Evolutionary conservation across 805 yeast species (phyloP).

Genomic region (Teunomyces stri): DNA sequence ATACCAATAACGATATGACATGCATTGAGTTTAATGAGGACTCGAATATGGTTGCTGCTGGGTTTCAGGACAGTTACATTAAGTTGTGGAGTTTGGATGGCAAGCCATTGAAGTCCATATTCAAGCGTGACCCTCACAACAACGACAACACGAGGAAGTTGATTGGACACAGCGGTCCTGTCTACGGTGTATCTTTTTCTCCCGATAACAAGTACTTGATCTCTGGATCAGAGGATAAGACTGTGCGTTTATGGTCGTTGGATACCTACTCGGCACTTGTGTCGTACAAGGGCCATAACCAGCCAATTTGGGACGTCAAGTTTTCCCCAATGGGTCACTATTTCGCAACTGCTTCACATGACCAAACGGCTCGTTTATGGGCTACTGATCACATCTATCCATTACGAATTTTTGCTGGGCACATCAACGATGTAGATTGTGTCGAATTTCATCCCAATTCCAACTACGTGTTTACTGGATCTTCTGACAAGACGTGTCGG

Average conservation of each 20-base stretch:
- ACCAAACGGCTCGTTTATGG: conserved; percentile 97
- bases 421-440: conserved; percentile 91
- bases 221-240: conserved; percentile 86
- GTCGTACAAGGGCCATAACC: conserved; percentile 93
- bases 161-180: conserved; percentile 93
- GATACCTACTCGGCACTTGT: conserved; percentile 89
- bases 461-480: conserved; percentile 90
- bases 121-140: conserved; percentile 54
- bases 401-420: conserved; percentile 94
- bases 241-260: conserved; percentile 90
- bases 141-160: conserved; percentile 52
- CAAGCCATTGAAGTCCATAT: conserved; percentile 64
- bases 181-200: conserved; percentile 83
- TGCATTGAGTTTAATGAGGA: conserved; percentile 84
- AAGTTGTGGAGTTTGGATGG: conserved; percentile 95
- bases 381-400: conserved; percentile 98
- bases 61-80: conserved; percentile 88
- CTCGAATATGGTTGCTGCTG: conserved; percentile 84
- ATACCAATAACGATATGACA: conserved; percentile 86
- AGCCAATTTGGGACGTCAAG: conserved; percentile 96
- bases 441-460: conserved; percentile 96
- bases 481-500: conserved; percentile 90
- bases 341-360: conserved; percentile 97
- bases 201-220: conserved; percentile 84
- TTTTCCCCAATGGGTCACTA: conserved; percentile 96